Base-by-base conservation (phyloP, 257 asterid species). In the Solanum lignicaule region DNA sequence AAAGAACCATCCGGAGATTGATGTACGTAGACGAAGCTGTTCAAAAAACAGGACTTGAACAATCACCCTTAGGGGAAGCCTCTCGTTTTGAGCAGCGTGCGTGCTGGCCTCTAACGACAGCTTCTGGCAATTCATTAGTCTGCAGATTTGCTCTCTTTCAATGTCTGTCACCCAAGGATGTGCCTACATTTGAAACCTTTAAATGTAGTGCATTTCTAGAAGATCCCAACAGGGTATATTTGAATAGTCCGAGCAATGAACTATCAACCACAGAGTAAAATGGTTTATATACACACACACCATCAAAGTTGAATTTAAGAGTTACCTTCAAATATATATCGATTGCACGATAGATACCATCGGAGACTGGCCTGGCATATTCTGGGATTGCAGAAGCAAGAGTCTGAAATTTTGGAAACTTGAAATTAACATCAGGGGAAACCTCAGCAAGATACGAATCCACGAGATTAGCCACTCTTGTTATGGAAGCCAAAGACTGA, bases 101-200 rank as follows among this genome's bases (percentile, higher is more conserved):
- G 98, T 95, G 93, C 97, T 94, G 15, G 99, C 99, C 82, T 97
- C 99, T 60, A 95, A 60, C 3, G 99, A 97, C 1, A 97, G 98
- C 92, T 97, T 97, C 75, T 97, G 98, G 90, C 96, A 93, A 79
- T 97, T 94, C 98, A 97, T 94, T 5, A 95, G 91, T 68, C 98
- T 89, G 85, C 99, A 97, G 4, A 94, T 92, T 85, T 94, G 96
- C 90, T 97, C 99, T 86, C 95, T 79, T 74, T 97, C 99, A 0
- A 86, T 52, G 39, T 93, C 98, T 7, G 94, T 90, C 35, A 97
- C 92, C 99, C 98, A 95, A 2, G 99, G 99, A 87, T 95, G 99
- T 7, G 98, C 98, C 99, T 95, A 92, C 39, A 71, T 31, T 32
- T 31, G 15, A 25, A 13, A 32, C 35, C 6, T 4, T 13, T 73